Evolutionary conservation across 176 grass and related monocot genomes (phyloP), one percentile per base, ranked within the genome.

Genomic region (Avena eriantha): DNA sequence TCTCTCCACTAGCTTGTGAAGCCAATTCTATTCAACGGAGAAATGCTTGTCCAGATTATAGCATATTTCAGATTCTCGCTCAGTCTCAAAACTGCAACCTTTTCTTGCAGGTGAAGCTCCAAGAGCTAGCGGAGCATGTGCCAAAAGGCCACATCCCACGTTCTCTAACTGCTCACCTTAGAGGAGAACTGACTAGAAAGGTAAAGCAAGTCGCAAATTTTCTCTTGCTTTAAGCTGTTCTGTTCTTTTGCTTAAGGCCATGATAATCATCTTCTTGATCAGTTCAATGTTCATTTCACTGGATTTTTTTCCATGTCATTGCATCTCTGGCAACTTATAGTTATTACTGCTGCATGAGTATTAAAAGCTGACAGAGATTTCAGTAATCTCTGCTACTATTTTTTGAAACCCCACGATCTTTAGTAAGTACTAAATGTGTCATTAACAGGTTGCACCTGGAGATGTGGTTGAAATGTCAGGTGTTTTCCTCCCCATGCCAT

Each of bases 101-200:
- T 86, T 86, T 54, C 86, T 88, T 80, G 83, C 85, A 99, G 97
- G 97, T 95, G 64, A 99, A 92, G 85, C 89, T 99, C 53, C 94
- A 99, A 82, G 97, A 99, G 47, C 88, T 99, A 89, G 90, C 97
- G 71, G 97, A 99, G 86, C 97, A 99, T 87, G 97, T 99, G 39
- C 97, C 97, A 78, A 99, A 99, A 50, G 97, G 97, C 11, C 97
- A 99, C 54, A 99, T 99, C 84, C 97, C 97, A 69, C 97, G 97
- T 86, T 90, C 97, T 82, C 73, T 95, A 39, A 97, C 97, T 84
- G 85, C 90, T 94, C 97, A 99, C 95, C 90, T 99, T 24, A 88
- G 94, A 93, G 97, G 97, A 53, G 97, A 94, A 73, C 97, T 99
- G 76, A 99, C 97, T 66, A 91, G 97, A 83, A 99, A 99, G 92